These are phyloP conservation scores for Rosa chinensis DNA, from an alignment of 306 rosid species.

Conservation along the genomic window DNA sequence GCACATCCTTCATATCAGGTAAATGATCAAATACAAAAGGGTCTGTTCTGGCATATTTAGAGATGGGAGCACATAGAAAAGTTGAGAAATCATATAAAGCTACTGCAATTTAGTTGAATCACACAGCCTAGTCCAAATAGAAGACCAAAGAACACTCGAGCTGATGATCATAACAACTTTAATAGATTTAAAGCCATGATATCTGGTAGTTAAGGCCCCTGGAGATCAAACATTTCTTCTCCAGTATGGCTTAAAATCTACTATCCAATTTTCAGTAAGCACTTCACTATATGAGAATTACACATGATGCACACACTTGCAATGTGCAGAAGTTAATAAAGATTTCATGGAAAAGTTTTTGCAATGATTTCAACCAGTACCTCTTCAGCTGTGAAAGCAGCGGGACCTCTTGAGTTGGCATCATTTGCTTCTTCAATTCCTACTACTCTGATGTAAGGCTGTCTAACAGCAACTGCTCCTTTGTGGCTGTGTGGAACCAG, in stretches of 20 bases:
- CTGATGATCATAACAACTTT: neutral
- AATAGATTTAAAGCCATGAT: neutral
- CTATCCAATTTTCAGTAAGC: neutral
- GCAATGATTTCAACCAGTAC: constrained; percentile 40
- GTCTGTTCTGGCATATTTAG: neutral
- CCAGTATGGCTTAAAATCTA: neutral
- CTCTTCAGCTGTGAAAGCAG: constrained; percentile 70
- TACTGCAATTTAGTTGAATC: neutral
- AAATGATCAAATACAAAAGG: neutral
- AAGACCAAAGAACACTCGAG: neutral
- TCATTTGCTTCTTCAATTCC: constrained; percentile 87
- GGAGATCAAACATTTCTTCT: neutral
- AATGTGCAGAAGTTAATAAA: constrained; percentile 16
- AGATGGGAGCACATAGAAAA: neutral
- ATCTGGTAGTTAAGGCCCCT: neutral
- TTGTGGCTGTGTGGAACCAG: constrained; percentile 56
- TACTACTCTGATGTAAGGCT: constrained; percentile 92
- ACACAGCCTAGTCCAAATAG: neutral
- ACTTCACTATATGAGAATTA: neutral
- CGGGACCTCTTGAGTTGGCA: constrained; percentile 68
- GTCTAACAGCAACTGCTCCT: constrained; percentile 97
- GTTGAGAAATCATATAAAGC: neutral
- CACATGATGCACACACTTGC: neutral
- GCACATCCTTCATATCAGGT: neutral
- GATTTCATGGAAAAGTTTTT: neutral